These are phyloP conservation scores for Penicillium fimorum DNA, from an alignment of 495 filamentous ascomycete species.

Conservation along the genomic window DNA sequence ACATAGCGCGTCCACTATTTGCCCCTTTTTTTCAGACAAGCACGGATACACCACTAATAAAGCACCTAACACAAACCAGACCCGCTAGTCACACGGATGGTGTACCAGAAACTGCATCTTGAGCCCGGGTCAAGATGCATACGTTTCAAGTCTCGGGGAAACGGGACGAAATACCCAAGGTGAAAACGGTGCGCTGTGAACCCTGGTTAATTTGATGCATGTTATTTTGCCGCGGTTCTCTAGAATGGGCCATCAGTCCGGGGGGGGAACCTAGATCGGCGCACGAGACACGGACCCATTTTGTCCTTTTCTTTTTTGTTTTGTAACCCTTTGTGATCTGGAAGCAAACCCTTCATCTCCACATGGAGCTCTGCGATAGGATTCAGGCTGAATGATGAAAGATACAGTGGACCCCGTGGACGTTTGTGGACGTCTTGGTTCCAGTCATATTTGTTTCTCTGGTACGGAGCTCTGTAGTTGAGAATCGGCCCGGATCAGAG, in stretches of 20 bases:
- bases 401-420: background rate
- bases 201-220: background rate
- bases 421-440: background rate
- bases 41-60: constrained; percentile 2
- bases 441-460: constrained; percentile 3
- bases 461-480: background rate
- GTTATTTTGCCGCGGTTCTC: background rate
- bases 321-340: background rate
- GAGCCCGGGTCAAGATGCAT: background rate
- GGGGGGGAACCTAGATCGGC: constrained; percentile 13
- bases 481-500: constrained; percentile 24
- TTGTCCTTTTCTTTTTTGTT: background rate
- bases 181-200: background rate
- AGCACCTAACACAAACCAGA: background rate
- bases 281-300: background rate
- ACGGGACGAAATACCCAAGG: background rate
- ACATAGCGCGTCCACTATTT: constrained; percentile 3
- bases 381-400: background rate
- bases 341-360: constrained; percentile 8
- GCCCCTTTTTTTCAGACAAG: constrained; percentile 18
- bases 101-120: background rate
- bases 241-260: constrained; percentile 9
- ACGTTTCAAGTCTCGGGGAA: constrained; percentile 5
- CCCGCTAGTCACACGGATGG: background rate
- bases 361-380: constrained; percentile 5